These are phyloP conservation scores for Bretschneidera sinensis DNA, from an alignment of 345 rosid genomes.

Conservation along the genomic window DNA sequence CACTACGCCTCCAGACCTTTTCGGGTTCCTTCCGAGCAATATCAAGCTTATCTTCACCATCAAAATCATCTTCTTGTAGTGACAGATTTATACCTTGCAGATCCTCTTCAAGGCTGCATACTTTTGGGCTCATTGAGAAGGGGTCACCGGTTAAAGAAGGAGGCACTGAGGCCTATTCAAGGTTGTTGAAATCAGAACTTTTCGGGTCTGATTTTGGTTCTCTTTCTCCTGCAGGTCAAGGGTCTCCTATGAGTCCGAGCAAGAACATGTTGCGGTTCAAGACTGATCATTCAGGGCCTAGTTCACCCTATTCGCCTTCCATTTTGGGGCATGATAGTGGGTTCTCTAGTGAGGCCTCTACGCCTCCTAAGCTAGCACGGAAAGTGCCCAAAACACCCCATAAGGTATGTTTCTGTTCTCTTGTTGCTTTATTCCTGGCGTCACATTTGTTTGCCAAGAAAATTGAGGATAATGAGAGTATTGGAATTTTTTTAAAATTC, in stretches of 20 bases:
- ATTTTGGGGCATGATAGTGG: constrained; percentile 63
- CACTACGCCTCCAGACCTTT: constrained; percentile 55
- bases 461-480: neutral
- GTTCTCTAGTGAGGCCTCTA: constrained; percentile 54
- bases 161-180: constrained; percentile 70
- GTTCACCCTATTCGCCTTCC: constrained; percentile 69
- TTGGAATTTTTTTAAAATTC: too few species aligned
- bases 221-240: constrained; percentile 84
- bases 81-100: constrained; percentile 96
- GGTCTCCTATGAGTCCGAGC: constrained; percentile 72
- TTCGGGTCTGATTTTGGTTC: constrained; percentile 90
- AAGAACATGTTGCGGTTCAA: constrained; percentile 85
- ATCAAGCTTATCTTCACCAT: constrained; percentile 74
- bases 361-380: constrained; percentile 81
- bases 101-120: constrained; percentile 87
- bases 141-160: constrained; percentile 88
- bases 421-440: neutral
- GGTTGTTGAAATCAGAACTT: constrained; percentile 78
- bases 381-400: constrained; percentile 97
- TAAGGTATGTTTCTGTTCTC: constrained; percentile 42
- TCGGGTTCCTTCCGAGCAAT: constrained; percentile 60
- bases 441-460: too few species aligned
- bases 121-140: constrained; percentile 77
- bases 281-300: constrained; percentile 72
- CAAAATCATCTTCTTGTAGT: constrained; percentile 66